These are phyloP conservation scores for Capsella rubella DNA, from an alignment of 441 rosid genomes.

Conservation along the genomic window DNA sequence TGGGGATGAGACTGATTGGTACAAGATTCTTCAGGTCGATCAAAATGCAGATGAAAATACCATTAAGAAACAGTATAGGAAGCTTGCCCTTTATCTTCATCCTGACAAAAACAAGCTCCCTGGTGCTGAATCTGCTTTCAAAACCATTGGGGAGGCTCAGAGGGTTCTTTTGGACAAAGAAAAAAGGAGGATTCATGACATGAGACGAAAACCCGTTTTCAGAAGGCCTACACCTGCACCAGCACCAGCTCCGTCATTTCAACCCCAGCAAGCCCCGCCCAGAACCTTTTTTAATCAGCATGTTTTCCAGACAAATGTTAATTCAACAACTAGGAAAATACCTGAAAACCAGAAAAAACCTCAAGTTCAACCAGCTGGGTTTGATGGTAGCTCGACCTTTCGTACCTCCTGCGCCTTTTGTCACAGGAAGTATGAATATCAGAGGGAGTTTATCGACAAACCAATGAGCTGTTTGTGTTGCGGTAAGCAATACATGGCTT, in stretches of 20 bases:
- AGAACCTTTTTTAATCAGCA: slow-evolving; percentile 35
- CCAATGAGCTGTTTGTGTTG: slow-evolving; percentile 60
- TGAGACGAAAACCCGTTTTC: slow-evolving; percentile 48
- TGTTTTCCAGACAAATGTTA: slow-evolving; percentile 39
- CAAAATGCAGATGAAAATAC: slow-evolving; percentile 66
- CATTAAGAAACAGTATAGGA: slow-evolving; percentile 88
- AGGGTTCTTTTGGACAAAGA: slow-evolving; percentile 73
- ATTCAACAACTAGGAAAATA: slow-evolving; percentile 38
- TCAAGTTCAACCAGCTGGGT: slow-evolving; percentile 50
- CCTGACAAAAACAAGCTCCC: slow-evolving; percentile 94
- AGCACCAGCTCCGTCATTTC: slow-evolving; percentile 52
- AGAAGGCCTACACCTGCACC: slow-evolving; percentile 51
- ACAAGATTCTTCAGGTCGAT: slow-evolving; percentile 78
- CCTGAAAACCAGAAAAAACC: slow-evolving; percentile 49
- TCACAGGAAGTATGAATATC: slow-evolving; percentile 53
- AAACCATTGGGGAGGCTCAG: slow-evolving; percentile 87
- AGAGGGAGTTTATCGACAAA: slow-evolving; percentile 49
- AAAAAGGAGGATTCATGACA: slow-evolving; percentile 67
- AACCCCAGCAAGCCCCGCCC: slow-evolving; percentile 47
- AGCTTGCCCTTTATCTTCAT: slow-evolving; percentile 86
- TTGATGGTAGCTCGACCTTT: slow-evolving; percentile 52
- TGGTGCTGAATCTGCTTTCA: slow-evolving; percentile 96
- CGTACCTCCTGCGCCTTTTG: slow-evolving; percentile 84
- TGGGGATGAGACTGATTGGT: slow-evolving; percentile 89
- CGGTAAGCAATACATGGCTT: slow-evolving; percentile 60